Percentiles rank a stretch among this genome's conserved stretches.
phyloP scores from a whole-genome alignment of 192 early-diverging fungal genomes.

The Kickxella alabastrina region DNA sequence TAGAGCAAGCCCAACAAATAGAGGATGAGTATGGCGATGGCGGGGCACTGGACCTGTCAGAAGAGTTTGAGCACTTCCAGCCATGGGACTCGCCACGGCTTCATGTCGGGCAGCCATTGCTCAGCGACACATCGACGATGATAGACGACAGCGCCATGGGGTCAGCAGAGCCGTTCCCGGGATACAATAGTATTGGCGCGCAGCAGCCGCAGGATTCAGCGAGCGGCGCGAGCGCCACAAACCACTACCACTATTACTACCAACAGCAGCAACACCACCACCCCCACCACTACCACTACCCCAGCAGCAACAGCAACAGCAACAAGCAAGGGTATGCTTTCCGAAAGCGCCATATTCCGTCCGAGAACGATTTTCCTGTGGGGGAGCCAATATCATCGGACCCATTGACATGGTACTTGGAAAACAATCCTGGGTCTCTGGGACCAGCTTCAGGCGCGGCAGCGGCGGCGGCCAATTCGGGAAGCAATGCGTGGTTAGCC shows the following conservation, averaged over 20 bases:
- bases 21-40: no score
- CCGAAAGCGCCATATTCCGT: constrained; percentile 12
- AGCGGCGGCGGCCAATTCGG: constrained; percentile 2
- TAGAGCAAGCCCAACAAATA: no score
- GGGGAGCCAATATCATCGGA: constrained; percentile 6
- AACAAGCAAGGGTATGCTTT: constrained; percentile 1
- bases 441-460: background rate
- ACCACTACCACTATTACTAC: constrained; percentile 20
- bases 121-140: constrained; percentile 13
- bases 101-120: background rate
- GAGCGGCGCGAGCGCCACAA: background rate
- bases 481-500: constrained; percentile 23
- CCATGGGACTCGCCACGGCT: constrained; percentile 21
- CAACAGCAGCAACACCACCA: constrained; percentile 36
- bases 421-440: background rate
- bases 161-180: background rate
- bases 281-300: constrained; percentile 11
- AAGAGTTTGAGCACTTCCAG: constrained; percentile 7
- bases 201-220: background rate
- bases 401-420: constrained; percentile 36
- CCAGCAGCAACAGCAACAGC: no score
- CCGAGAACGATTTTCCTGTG: background rate
- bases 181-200: no score
- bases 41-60: background rate
- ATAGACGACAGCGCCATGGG: constrained; percentile 8